A percentile compares a stretch with the other conserved stretches of the same genome.
phyloP scores from a whole-genome alignment of 2,329 filamentous ascomycete genomes.

The Paraconiothyrium sp. region DNA sequence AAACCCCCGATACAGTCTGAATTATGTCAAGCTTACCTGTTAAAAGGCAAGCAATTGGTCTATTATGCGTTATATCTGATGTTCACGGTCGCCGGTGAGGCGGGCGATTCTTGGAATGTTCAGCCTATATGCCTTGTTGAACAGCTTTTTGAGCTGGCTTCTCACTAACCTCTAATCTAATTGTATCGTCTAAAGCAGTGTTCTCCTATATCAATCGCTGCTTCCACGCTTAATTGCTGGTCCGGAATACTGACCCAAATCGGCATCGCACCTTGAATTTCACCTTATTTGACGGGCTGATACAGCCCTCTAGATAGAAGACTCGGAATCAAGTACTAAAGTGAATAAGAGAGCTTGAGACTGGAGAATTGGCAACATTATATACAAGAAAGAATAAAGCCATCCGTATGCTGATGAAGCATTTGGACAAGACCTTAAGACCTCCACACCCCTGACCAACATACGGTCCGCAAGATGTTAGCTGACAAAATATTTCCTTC shows the following conservation, averaged over 20 bases:
- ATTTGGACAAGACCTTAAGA: neutral
- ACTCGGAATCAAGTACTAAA: neutral
- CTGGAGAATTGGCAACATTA: neutral
- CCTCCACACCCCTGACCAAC: slow-evolving; percentile 2
- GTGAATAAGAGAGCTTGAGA: neutral
- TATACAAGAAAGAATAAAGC: neutral
- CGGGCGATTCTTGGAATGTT: neutral
- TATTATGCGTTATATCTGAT: neutral
- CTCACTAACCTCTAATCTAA: neutral
- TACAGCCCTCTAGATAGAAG: neutral
- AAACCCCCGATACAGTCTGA: slow-evolving; percentile 1
- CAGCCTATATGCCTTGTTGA: neutral
- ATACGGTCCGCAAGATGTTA: neutral
- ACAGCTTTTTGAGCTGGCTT: neutral
- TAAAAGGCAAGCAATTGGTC: neutral
- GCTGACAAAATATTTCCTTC: neutral
- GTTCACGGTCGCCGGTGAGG: neutral
- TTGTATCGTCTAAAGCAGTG: neutral
- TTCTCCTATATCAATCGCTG: neutral
- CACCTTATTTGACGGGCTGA: neutral
- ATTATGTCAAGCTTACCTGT: slow-evolving; percentile 2
- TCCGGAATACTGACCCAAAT: neutral
- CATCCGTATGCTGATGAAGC: neutral
- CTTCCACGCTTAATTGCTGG: neutral
- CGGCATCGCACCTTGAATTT: neutral